Percentiles rank a stretch among this genome's conserved stretches.
These are phyloP conservation scores for Ceratocystis cacaofunesta DNA, from an alignment of 2,329 filamentous ascomycete species.

Conservation along the genomic window DNA sequence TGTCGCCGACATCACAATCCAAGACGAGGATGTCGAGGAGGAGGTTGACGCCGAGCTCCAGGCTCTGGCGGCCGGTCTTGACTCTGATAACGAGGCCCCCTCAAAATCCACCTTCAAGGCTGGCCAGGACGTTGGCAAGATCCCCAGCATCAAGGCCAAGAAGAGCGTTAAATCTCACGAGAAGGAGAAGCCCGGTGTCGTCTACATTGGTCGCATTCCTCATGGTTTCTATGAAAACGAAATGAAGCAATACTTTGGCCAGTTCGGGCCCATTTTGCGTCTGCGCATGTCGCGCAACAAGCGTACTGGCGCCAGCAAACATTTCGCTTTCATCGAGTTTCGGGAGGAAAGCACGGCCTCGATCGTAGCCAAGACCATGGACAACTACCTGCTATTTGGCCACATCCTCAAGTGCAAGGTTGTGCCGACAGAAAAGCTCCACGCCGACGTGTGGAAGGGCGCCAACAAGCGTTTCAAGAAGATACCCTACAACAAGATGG, in stretches of 20 bases:
- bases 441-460: conserved; percentile 74
- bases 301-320: conserved; percentile 78
- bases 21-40: conserved; percentile 26
- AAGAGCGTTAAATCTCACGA: conserved; percentile 25
- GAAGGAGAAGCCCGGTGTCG: conserved; percentile 52
- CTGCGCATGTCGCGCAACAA: conserved; percentile 83
- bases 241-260: conserved; percentile 83
- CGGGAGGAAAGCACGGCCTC: conserved; percentile 60
- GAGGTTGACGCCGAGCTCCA: conserved; percentile 30
- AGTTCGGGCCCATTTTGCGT: conserved; percentile 70
- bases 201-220: conserved; percentile 83
- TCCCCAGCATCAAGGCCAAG: conserved; percentile 34
- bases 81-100: conserved; percentile 29
- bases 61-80: conserved; percentile 31
- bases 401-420: conserved; percentile 82
- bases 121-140: conserved; percentile 37
- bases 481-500: conserved; percentile 77
- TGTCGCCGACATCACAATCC: conserved; percentile 23
- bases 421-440: conserved; percentile 61
- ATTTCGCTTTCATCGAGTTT: conserved; percentile 93
- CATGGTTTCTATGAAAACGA: conserved; percentile 94
- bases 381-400: conserved; percentile 91
- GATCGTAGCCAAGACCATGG: conserved; percentile 90
- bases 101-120: conserved; percentile 29
- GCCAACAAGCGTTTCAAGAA: conserved; percentile 81